Base-by-base conservation (phyloP, 2,329 filamentous ascomycete species). In the Fusarium sacchari region DNA sequence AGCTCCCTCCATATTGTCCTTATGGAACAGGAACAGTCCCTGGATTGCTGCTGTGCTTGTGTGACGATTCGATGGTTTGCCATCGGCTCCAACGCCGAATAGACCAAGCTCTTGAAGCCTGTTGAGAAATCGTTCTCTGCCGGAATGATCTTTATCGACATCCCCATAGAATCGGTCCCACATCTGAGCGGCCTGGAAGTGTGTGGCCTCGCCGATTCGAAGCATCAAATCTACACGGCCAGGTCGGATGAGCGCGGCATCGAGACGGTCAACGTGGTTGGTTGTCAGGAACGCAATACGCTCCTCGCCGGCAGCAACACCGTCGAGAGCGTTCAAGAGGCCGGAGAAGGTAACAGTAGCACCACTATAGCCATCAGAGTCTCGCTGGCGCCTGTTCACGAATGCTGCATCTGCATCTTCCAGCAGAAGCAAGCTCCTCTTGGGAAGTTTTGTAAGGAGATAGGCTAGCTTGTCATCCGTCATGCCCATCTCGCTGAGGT, bases 141-240 rank as follows among this genome's bases (percentile, higher is more conserved):
- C 88, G 11, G 83, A 82, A 22, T 91, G 90, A 61, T 90, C 88
- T 2, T 78, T 74, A 79, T 97, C 95, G 30, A 94, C 85, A 39
- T 97, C 94, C 8, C 93, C 93, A 79, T 98, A 99, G 84, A 98
- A 99, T 26, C 96, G 91, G 81, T 97, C 93, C 95, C 96, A 99
- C 84, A 99, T 93, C 81, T 92, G 88, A 20, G 86, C 89, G 24
- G 97, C 95, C 83, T 98, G 96, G 81, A 93, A 93, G 66, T 90
- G 88, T 6, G 93, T 96, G 37, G 96, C 95, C 82, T 97, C 93
- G 42, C 95, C 96, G 55, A 99, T 92, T 61, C 94, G 90, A 7
- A 97, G 89, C 75, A 94, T 96, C 92, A 98, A 93, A 82, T 99
- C 96, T 2, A 99, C 95, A 55, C 96, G 89, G 2, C 96, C 96